Conservation (phyloP, 2,329 filamentous ascomycete genomes). For the Sporothrix schenckii region DNA sequence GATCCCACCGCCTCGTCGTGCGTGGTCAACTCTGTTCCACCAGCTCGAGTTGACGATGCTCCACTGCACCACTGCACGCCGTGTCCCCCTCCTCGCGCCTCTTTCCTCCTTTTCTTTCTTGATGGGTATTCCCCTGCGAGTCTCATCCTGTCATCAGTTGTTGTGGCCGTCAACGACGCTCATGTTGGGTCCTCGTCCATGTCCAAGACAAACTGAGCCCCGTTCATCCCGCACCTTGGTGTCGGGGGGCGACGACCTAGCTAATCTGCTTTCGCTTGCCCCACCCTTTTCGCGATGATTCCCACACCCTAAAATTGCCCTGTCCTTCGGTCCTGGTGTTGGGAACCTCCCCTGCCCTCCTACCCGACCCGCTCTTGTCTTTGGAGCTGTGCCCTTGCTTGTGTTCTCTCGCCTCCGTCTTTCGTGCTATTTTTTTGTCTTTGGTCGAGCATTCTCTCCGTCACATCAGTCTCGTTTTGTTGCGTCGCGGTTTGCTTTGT, state of each 20-base stretch:
- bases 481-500: not conserved
- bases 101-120: not conserved
- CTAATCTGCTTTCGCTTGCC: conserved; percentile 1
- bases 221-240: conserved; percentile 13
- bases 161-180: not conserved
- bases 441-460: conserved; percentile 5
- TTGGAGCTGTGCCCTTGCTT: conserved; percentile 16
- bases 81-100: conserved; percentile 4
- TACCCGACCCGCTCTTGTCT: conserved; percentile 10
- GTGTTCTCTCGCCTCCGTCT: not conserved
- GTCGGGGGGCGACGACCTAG: not conserved
- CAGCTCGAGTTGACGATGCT: not conserved
- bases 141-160: conserved; percentile 2
- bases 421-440: not conserved
- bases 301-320: conserved; percentile 23
- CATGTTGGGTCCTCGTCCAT: conserved; percentile 3
- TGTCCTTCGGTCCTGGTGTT: not conserved
- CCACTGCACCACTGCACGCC: not conserved
- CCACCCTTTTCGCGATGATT: not conserved
- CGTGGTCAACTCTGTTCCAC: not conserved
- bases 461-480: not conserved
- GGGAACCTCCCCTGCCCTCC: not conserved
- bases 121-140: not conserved
- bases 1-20: conserved; percentile 16
- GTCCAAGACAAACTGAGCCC: conserved; percentile 7